Evolutionary conservation across 1,284 basidiomycete genomes (phyloP), one percentile per base, ranked within the genome.

Genomic region (Cryptococcus neoformans): DNA sequence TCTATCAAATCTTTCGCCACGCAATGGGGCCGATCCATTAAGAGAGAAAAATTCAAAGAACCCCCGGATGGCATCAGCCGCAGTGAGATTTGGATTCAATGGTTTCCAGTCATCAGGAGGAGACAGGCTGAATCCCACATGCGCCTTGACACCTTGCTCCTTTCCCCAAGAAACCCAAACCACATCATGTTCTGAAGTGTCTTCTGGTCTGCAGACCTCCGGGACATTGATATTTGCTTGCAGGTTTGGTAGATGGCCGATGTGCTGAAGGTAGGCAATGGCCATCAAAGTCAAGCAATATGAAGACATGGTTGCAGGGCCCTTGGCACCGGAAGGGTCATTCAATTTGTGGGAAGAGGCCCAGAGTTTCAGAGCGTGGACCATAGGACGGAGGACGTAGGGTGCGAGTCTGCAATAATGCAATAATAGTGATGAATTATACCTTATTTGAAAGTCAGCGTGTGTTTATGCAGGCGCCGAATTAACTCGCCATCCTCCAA

Each of bases 281-380:
- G 68, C 70, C 73, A 79, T 74, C 9, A 79, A 65, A 2, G 73
- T 74, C 28, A 77, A 62, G 54, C 74, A 73, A 62, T 78, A 79
- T 4, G 73, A 75, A 0, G 76, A 78, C 67, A 79, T 69, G 6
- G 73, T 72, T 0, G 71, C 57, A 6, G 62, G 58, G 4, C 73
- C 74, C 2, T 53, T 56, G 2, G 56, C 41, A 3, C 72, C 76
- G 0, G 70, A 72, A 1, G 74, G 64, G 51, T 78, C 73, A 51
- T 78, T 78, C 36, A 79, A 58, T 28, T 69, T 55, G 51, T 75
- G 68, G 0, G 63, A 57, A 44, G 67, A 64, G 1, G 69, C 62
- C 78, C 78, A 79, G 1, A 64, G 61, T 59, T 79, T 79, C 46
- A 79, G 62, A 11, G 66, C 60, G 55, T 78, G 68, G 14, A 78